phyloP scores from a whole-genome alignment of 2,329 filamentous ascomycete species.

The Chalaropsis thielavioides region DNA sequence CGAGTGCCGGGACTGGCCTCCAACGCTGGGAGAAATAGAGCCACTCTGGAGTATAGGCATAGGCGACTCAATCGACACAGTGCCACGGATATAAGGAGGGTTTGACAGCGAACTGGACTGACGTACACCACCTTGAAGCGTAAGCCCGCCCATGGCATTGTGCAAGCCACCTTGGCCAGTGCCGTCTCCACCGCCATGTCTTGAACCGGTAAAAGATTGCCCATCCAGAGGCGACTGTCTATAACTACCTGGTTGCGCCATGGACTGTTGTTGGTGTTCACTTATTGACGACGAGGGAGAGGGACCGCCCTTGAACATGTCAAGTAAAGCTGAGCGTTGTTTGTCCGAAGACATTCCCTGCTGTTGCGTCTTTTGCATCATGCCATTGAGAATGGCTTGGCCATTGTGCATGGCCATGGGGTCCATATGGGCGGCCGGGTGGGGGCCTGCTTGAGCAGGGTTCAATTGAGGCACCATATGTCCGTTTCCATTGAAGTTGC shows the following conservation, averaged over 20 bases:
- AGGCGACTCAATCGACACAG: conserved; percentile 15
- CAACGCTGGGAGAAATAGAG: conserved; percentile 16
- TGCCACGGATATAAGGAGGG: conserved; percentile 13
- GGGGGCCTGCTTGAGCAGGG: neutral
- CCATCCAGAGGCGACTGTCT: conserved; percentile 16
- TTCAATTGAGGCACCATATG: neutral
- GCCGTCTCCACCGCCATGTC: conserved; percentile 6
- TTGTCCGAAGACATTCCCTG: conserved; percentile 19
- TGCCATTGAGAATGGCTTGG: conserved; percentile 13
- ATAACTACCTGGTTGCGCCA: conserved; percentile 11
- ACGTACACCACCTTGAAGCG: conserved; percentile 15
- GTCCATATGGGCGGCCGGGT: conserved; percentile 6
- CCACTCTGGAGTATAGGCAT: conserved; percentile 6
- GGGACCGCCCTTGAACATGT: conserved; percentile 36
- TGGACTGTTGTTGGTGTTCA: conserved; percentile 10
- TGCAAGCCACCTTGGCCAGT: conserved; percentile 6
- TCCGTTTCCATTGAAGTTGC: neutral
- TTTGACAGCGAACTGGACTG: conserved; percentile 13
- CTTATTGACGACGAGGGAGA: conserved; percentile 5
- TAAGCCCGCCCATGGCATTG: conserved; percentile 13
- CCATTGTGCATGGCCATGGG: conserved; percentile 16
- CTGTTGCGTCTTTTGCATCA: conserved; percentile 16
- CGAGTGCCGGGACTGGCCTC: conserved; percentile 16
- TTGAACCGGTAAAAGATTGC: conserved; percentile 7
- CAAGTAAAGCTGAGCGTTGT: conserved; percentile 37